Conservation (phyloP, 345 rosid species). For the Populus tremula region DNA sequence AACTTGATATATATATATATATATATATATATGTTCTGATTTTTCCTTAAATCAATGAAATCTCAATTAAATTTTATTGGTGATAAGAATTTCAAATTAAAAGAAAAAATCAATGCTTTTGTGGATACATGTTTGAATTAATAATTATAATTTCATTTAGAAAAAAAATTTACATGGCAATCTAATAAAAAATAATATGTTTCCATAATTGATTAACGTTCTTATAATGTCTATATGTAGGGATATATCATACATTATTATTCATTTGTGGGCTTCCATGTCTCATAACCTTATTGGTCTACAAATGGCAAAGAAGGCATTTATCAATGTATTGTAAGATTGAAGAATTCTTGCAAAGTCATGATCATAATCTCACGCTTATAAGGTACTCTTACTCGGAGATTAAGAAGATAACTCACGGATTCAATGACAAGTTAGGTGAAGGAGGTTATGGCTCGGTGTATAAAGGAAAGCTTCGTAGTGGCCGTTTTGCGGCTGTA, state of each 20-base stretch:
- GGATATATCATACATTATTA: not conserved
- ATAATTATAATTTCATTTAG: no score
- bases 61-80: no score
- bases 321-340: not conserved
- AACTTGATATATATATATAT: no score
- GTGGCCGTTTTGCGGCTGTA: not conserved
- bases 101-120: no score
- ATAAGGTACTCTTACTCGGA: not conserved
- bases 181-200: no score
- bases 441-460: not conserved
- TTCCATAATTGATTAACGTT: not conserved
- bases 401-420: not conserved
- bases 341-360: not conserved
- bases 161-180: no score
- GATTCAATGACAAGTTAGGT: not conserved
- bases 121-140: no score
- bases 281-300: not conserved
- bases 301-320: not conserved
- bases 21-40: no score
- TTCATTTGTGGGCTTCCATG: not conserved
- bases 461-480: not conserved
- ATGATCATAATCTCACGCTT: not conserved
- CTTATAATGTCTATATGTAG: not conserved
- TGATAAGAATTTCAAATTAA: no score
- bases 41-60: no score